These are phyloP conservation scores for Phaeophleospora eucalypticola DNA, from an alignment of 2,329 filamentous ascomycete genomes.

Conservation along the genomic window DNA sequence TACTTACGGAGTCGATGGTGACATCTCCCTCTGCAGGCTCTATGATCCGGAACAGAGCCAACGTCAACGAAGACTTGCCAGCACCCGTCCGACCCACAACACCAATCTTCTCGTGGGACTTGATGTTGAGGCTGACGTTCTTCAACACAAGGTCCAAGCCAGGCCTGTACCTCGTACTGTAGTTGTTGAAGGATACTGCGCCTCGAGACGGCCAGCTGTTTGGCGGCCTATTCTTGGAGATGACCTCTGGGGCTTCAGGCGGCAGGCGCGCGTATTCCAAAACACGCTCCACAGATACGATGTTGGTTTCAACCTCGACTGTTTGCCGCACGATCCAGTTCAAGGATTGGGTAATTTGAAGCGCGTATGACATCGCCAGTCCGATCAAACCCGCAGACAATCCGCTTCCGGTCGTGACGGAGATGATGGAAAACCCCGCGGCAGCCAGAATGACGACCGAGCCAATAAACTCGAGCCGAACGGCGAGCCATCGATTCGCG, in stretches of 20 bases:
- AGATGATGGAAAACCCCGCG: constrained; percentile 75
- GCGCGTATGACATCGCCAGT: constrained; percentile 91
- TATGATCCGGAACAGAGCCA: constrained; percentile 93
- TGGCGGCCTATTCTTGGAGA: constrained; percentile 78
- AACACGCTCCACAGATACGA: constrained; percentile 95
- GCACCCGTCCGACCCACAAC: constrained; percentile 95
- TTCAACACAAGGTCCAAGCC: constrained; percentile 89
- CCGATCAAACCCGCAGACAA: constrained; percentile 75
- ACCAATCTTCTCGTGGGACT: constrained; percentile 98
- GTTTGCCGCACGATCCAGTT: constrained; percentile 99
- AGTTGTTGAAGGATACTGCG: constrained; percentile 84
- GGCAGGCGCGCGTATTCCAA: constrained; percentile 90
- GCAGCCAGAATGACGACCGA: constrained; percentile 87
- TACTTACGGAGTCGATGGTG: constrained; percentile 84
- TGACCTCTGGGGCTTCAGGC: constrained; percentile 90
- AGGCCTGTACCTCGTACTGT: constrained; percentile 86
- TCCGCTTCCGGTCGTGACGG: constrained; percentile 63
- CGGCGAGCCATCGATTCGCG: constrained; percentile 83
- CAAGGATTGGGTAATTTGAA: constrained; percentile 93
- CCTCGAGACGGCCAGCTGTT: constrained; percentile 90
- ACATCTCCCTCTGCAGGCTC: constrained; percentile 80
- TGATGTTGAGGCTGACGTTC: constrained; percentile 87
- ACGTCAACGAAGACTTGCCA: constrained; percentile 89
- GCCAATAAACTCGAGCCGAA: constrained; percentile 92
- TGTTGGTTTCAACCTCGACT: constrained; percentile 99